Evolutionary conservation across 805 yeast species (phyloP).

Genomic region (Candida cerambycidarum): DNA sequence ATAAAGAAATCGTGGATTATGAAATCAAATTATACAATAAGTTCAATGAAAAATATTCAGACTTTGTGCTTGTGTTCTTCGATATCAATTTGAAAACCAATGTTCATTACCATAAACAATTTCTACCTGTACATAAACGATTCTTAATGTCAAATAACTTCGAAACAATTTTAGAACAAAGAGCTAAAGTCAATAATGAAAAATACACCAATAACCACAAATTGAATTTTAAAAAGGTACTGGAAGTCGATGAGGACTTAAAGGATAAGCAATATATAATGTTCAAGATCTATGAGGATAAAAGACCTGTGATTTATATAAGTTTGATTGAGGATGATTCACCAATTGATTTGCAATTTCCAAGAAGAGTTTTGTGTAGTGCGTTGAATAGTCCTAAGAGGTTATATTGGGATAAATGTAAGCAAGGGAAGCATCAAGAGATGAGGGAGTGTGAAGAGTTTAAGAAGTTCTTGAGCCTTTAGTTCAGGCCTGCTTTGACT

Average conservation of each 20-base stretch:
- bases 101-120: constrained; percentile 75
- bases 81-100: constrained; percentile 65
- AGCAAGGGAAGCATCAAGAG: constrained; percentile 64
- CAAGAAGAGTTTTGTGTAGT: constrained; percentile 73
- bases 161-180: constrained; percentile 46
- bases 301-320: constrained; percentile 18
- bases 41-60: constrained; percentile 37
- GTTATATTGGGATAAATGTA: constrained; percentile 75
- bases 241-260: constrained; percentile 17
- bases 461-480: constrained; percentile 46
- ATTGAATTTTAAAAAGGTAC: constrained; percentile 43
- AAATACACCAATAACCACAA: constrained; percentile 42
- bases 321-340: constrained; percentile 27
- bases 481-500: too few species aligned
- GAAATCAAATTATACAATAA: constrained; percentile 50
- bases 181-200: constrained; percentile 44
- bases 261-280: constrained; percentile 33
- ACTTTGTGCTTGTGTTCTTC: constrained; percentile 58
- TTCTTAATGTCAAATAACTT: constrained; percentile 41
- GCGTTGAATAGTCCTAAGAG: constrained; percentile 60
- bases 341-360: constrained; percentile 75
- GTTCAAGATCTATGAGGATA: constrained; percentile 29
- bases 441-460: constrained; percentile 60
- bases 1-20: constrained; percentile 46
- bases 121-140: constrained; percentile 61